Evolutionary conservation across 2,329 filamentous ascomycete genomes (phyloP), one percentile per base, ranked within the genome.

Genomic region (Dothidotthia symphoricarpi): DNA sequence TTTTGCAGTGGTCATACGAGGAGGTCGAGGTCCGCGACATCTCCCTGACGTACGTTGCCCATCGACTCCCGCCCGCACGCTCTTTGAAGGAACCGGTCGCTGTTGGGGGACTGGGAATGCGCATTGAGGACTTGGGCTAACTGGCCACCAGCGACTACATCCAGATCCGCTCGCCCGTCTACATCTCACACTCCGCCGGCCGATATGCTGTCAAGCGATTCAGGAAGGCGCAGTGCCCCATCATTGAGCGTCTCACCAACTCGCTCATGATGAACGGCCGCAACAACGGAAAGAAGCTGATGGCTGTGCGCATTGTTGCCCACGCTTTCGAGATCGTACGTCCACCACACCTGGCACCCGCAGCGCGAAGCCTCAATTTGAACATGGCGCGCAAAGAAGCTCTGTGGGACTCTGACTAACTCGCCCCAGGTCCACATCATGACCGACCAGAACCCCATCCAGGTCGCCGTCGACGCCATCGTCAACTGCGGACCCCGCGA

Each of bases 221-320:
- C 88, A 88, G 93, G 81, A 98, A 98, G 86, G 93, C 94, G 73
- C 94, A 97, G 83, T 98, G 93, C 88, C 93, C 93, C 69, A 97
- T 98, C 85, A 96, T 98, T 72, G 93, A 98, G 87, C 91, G 93
- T 74, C 85, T 98, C 67, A 98, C 93, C 82, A 98, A 98, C 87
- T 97, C 93, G 47, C 85, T 98, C 74, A 98, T 98, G 94, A 97
- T 97, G 91, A 95, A 98, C 85, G 93, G 93, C 77, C 93, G 93
- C 78, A 98, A 98, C 88, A 98, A 96, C 87, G 93, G 93, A 77
- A 98, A 98, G 87, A 98, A 98, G 88, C 85, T 97, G 72, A 96
- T 95, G 90, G 94, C 93, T 71, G 91, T 97, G 75, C 89, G 93
- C 77, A 98, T 98, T 65, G 90, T 98, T 68, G 90, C 90, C 64